Conservation (phyloP, 2,329 filamentous ascomycete species). For the Fusarium begoniae region DNA sequence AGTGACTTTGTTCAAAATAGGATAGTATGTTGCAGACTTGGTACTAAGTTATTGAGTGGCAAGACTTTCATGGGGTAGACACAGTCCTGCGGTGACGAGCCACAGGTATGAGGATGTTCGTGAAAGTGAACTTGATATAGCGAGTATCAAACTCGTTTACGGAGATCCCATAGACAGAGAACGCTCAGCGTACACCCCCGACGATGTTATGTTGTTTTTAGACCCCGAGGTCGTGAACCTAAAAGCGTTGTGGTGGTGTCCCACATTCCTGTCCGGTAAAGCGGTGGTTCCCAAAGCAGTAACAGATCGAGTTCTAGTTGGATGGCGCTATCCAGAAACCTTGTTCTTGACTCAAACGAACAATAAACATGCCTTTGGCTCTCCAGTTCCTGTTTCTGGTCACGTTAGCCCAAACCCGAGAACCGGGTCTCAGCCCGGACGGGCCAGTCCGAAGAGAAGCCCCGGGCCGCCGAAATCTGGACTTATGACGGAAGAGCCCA, state of each 20-base stretch:
- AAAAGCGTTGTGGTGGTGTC: constrained; percentile 13
- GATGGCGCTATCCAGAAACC: background rate
- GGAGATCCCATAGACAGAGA: background rate
- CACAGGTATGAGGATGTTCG: background rate
- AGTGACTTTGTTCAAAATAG: background rate
- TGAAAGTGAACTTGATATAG: background rate
- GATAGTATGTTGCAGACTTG: background rate
- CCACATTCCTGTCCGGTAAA: constrained; percentile 29
- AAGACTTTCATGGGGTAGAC: background rate
- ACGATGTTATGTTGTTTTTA: constrained; percentile 13
- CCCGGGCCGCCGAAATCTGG: background rate
- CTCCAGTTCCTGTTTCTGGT: background rate
- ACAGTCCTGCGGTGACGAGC: background rate
- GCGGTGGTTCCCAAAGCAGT: constrained; percentile 2
- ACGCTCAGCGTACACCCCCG: background rate
- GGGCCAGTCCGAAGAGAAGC: constrained; percentile 21
- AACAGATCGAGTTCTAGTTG: background rate
- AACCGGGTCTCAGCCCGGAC: constrained; percentile 17
- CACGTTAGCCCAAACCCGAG: constrained; percentile 6
- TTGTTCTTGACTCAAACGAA: constrained; percentile 6
- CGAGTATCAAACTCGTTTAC: background rate
- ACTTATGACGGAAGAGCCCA: background rate
- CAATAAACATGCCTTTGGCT: background rate
- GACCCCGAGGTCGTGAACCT: background rate
- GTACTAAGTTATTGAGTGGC: background rate